Conservation (phyloP, 2,329 filamentous ascomycete genomes). For the Fusarium denticulatum region DNA sequence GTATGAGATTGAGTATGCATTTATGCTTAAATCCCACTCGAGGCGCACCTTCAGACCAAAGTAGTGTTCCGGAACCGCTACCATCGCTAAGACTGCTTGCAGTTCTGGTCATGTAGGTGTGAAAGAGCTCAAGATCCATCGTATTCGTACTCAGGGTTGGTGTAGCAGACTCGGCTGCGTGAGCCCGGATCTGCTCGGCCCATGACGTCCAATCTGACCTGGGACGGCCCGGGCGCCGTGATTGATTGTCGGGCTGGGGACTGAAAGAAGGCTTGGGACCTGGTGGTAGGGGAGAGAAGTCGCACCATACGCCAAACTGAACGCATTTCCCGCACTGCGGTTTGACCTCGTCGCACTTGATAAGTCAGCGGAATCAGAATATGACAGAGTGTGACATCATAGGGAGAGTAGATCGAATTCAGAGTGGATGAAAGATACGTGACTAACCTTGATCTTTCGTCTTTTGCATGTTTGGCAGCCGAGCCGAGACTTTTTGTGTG, state of each 20-base stretch:
- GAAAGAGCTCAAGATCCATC: not conserved
- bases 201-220: not conserved
- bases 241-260: not conserved
- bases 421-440: rapidly evolving
- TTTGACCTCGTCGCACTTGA: not conserved
- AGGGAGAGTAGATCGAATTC: too few species aligned
- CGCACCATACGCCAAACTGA: not conserved
- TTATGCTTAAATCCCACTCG: not conserved
- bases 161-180: not conserved
- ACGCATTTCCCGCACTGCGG: not conserved
- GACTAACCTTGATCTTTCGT: not conserved
- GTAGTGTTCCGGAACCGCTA: not conserved
- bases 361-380: too few species aligned
- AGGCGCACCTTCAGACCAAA: not conserved
- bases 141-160: not conserved
- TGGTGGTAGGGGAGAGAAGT: not conserved
- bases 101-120: not conserved
- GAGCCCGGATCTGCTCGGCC: not conserved
- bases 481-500: not conserved
- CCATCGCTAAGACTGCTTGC: not conserved
- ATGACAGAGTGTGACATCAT: too few species aligned
- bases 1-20: not conserved
- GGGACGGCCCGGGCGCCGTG: not conserved
- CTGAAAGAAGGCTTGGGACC: not conserved
- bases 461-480: not conserved